These are phyloP conservation scores for Halophytophthora polymorphica DNA, from an alignment of 352 stramenopile species.

Conservation along the genomic window DNA sequence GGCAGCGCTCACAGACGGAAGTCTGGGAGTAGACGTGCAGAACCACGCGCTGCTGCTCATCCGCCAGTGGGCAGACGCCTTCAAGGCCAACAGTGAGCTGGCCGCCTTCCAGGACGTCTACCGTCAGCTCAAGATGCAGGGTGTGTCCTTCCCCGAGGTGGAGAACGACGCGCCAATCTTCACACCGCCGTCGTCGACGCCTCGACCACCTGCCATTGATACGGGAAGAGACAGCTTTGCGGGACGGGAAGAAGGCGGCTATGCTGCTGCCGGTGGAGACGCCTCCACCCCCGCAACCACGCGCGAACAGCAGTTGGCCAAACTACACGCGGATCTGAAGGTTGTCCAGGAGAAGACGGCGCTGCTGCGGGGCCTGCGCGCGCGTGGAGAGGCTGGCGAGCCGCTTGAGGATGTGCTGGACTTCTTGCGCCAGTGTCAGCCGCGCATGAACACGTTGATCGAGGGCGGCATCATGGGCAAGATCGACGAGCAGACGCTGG, in stretches of 20 bases:
- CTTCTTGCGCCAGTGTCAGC: slow-evolving; percentile 81
- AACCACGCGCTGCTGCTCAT: slow-evolving; percentile 73
- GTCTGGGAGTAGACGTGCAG: slow-evolving; percentile 69
- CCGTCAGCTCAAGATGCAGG: slow-evolving; percentile 71
- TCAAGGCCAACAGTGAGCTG: slow-evolving; percentile 37
- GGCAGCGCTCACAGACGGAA: slow-evolving; percentile 61
- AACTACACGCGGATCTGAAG: slow-evolving; percentile 65
- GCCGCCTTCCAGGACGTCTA: slow-evolving; percentile 76
- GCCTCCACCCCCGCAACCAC: slow-evolving; percentile 11
- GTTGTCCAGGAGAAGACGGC: slow-evolving; percentile 74
- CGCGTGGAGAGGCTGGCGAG: slow-evolving; percentile 26
- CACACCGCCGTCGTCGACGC: slow-evolving; percentile 49
- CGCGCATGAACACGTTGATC: slow-evolving; percentile 87
- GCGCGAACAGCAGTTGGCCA: slow-evolving; percentile 65
- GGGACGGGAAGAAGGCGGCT: background rate
- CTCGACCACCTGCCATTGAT: background rate
- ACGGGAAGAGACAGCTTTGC: background rate
- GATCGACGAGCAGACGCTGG: slow-evolving; percentile 75
- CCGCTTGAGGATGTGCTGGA: slow-evolving; percentile 70
- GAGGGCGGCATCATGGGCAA: slow-evolving; percentile 83
- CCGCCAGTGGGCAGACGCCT: slow-evolving; percentile 80
- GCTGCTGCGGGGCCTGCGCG: slow-evolving; percentile 40
- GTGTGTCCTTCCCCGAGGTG: slow-evolving; percentile 61
- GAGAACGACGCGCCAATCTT: slow-evolving; percentile 73
- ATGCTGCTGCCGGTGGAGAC: slow-evolving; percentile 7